Conservation (phyloP, 768 basidiomycete species). For the Pilatotrama ljubarskyi region DNA sequence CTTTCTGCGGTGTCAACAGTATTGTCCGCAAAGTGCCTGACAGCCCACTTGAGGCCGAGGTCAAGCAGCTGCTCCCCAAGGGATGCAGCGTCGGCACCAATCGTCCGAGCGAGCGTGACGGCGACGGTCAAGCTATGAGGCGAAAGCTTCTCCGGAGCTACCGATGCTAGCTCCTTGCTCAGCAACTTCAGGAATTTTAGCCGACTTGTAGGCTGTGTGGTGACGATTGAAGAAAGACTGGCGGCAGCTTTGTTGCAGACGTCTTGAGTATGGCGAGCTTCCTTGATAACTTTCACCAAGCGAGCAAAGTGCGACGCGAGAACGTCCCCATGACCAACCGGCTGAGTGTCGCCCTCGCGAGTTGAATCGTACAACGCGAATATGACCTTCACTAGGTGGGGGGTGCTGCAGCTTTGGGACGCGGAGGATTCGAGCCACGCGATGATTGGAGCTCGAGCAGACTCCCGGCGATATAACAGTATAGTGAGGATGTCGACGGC, state of each 20-base stretch:
- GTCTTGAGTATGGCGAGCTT: background rate
- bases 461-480: conserved; percentile 22
- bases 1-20: background rate
- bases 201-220: background rate
- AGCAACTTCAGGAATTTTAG: conserved; percentile 5
- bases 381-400: conserved; percentile 25
- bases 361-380: conserved; percentile 16
- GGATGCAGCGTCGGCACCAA: background rate
- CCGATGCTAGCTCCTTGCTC: background rate
- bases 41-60: conserved; percentile 23
- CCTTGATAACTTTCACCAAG: conserved; percentile 16
- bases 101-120: background rate
- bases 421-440: conserved; percentile 26
- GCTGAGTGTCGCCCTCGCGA: background rate
- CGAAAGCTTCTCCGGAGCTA: conserved; percentile 3
- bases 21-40: conserved; percentile 10
- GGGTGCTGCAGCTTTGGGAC: conserved; percentile 1
- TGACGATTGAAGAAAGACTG: conserved; percentile 1
- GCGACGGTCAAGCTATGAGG: background rate
- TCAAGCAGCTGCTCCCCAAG: conserved; percentile 18
- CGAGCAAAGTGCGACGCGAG: conserved; percentile 23
- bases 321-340: background rate
- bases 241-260: background rate
- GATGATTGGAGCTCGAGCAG: background rate
- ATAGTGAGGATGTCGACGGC: conserved; percentile 22